Conservation (phyloP, 129 eudicot genomes). For the Flaveria robusta region DNA sequence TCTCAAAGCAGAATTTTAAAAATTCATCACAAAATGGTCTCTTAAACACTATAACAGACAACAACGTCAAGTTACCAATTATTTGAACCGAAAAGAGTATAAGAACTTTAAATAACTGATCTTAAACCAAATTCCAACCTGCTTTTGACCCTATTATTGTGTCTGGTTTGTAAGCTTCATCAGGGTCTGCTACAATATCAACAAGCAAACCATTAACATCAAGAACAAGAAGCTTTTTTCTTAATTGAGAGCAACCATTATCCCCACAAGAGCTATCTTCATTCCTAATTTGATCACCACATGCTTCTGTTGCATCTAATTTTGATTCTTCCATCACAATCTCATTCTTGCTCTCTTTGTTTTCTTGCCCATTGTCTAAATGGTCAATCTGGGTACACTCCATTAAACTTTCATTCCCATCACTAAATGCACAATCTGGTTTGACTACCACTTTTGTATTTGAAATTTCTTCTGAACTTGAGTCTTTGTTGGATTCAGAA, state of each 20-base stretch:
- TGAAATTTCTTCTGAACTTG: background rate
- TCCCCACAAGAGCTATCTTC: slow-evolving; percentile 22
- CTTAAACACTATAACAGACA: slow-evolving; percentile 65
- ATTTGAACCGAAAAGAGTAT: slow-evolving; percentile 1
- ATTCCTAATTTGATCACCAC: slow-evolving; percentile 16
- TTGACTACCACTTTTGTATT: slow-evolving; percentile 28
- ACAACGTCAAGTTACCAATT: slow-evolving; percentile 25
- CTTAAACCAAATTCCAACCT: slow-evolving; percentile 46
- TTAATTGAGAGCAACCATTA: slow-evolving; percentile 23
- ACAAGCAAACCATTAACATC: slow-evolving; percentile 86
- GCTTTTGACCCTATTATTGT: slow-evolving; percentile 55
- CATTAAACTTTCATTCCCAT: slow-evolving; percentile 28
- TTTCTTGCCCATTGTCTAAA: slow-evolving; percentile 32
- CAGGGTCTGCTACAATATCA: slow-evolving; percentile 54
- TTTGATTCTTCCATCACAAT: slow-evolving; percentile 31
- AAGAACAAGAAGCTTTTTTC: slow-evolving; percentile 86
- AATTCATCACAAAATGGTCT: slow-evolving; percentile 93
- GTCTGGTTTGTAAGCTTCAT: slow-evolving; percentile 48
- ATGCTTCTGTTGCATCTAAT: slow-evolving; percentile 20
- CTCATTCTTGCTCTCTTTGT: background rate
- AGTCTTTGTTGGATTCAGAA: slow-evolving; percentile 35
- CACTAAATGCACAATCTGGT: slow-evolving; percentile 11
- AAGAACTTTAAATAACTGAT: slow-evolving; percentile 8
- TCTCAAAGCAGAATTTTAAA: slow-evolving; percentile 82
- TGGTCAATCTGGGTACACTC: slow-evolving; percentile 19